Evolutionary conservation across 1,139 yeast species (phyloP).

Genomic region (Scheffersomyces lignicola): DNA sequence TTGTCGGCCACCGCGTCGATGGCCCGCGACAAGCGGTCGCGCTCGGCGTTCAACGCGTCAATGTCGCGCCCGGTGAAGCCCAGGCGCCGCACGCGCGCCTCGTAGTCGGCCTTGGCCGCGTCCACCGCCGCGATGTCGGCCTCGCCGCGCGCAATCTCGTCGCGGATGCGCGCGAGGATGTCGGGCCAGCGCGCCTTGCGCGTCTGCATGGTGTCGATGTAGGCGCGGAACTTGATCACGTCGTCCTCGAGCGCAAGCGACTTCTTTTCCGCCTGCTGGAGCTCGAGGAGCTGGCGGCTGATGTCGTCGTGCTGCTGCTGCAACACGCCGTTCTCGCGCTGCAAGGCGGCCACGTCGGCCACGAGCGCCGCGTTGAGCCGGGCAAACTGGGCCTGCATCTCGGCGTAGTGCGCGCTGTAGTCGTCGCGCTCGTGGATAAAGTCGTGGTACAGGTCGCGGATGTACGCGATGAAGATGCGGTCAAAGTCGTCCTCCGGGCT

Average conservation of each 20-base stretch:
- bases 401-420: slow-evolving; percentile 52
- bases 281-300: slow-evolving; percentile 26
- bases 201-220: slow-evolving; percentile 64
- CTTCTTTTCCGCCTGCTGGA: slow-evolving; percentile 53
- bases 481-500: slow-evolving; percentile 49
- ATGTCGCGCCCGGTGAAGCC: slow-evolving; percentile 65
- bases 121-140: slow-evolving; percentile 45
- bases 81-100: slow-evolving; percentile 42
- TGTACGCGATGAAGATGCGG: slow-evolving; percentile 64
- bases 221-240: slow-evolving; percentile 65
- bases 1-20: slow-evolving; percentile 51
- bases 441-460: slow-evolving; percentile 64
- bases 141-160: slow-evolving; percentile 41
- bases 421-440: slow-evolving; percentile 68
- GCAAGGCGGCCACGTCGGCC: slow-evolving; percentile 38
- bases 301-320: slow-evolving; percentile 25
- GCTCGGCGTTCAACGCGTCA: slow-evolving; percentile 60
- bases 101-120: slow-evolving; percentile 45
- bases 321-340: slow-evolving; percentile 45
- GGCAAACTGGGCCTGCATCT: slow-evolving; percentile 56
- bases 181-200: slow-evolving; percentile 66
- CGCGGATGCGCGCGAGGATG: slow-evolving; percentile 53
- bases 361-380: slow-evolving; percentile 35
- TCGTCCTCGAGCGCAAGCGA: slow-evolving; percentile 71
- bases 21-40: slow-evolving; percentile 57